Percentiles rank a stretch among this genome's conserved stretches.
These are phyloP conservation scores for Suhomyces kunorum DNA, from an alignment of 1,139 yeast genomes.

Conservation along the genomic window DNA sequence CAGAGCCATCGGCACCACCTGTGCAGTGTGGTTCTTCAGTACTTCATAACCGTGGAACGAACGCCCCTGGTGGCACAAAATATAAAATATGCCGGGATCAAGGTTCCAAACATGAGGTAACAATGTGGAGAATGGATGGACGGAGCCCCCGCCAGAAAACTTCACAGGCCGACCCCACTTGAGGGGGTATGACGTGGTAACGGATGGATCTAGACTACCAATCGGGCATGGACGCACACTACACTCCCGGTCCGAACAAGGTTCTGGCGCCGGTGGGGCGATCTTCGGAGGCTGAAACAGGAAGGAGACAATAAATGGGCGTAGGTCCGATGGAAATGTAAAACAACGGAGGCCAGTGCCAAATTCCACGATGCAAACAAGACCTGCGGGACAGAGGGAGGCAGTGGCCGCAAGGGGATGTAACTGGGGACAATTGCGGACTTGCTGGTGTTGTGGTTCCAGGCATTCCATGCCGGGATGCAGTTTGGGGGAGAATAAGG, in stretches of 20 bases:
- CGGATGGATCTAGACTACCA: not conserved
- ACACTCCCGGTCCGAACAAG: not conserved
- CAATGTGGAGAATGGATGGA: conserved; percentile 6
- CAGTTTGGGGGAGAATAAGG: too few relatives aligned
- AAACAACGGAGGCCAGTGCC: too few relatives aligned
- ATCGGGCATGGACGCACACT: conserved; percentile 1
- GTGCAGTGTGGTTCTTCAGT: too few relatives aligned
- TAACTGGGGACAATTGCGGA: too few relatives aligned
- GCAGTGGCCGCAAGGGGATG: too few relatives aligned
- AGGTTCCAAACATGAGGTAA: conserved; percentile 7
- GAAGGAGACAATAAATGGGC: not conserved
- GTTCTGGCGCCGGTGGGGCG: not conserved
- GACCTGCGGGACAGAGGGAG: too few relatives aligned
- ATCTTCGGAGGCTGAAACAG: not conserved
- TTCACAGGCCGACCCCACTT: conserved; percentile 10
- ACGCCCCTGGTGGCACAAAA: conserved; percentile 4
- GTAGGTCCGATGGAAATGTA: too few relatives aligned
- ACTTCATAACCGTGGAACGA: conserved; percentile 2
- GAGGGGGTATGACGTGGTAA: not conserved
- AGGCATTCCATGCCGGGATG: too few relatives aligned
- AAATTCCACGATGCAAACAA: too few relatives aligned
- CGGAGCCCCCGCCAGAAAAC: not conserved
- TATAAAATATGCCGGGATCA: not conserved
- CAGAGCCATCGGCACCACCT: too few relatives aligned
- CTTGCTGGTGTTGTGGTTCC: too few relatives aligned